phyloP scores from a whole-genome alignment of 2,329 filamentous ascomycete genomes.

The Pseudocercospora cruenta region DNA sequence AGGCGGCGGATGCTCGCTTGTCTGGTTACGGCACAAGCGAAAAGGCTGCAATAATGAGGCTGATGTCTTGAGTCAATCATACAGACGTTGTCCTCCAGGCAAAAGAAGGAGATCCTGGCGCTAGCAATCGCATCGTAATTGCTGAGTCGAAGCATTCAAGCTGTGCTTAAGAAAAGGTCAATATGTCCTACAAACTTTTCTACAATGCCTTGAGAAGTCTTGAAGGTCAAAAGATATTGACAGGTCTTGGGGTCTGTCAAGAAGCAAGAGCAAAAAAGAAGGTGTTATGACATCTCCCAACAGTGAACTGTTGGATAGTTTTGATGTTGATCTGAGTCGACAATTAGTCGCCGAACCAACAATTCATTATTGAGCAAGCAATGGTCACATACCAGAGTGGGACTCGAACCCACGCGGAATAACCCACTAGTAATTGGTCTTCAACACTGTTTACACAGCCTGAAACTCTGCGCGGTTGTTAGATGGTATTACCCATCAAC shows the following conservation, averaged over 20 bases:
- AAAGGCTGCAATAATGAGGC: no score
- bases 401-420: constrained; percentile 36
- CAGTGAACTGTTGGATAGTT: background rate
- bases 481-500: background rate
- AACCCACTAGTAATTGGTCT: constrained; percentile 31
- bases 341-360: background rate
- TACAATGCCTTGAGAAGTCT: background rate
- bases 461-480: constrained; percentile 23
- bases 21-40: no score
- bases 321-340: background rate
- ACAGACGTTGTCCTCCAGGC: background rate
- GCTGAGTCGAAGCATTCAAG: no score
- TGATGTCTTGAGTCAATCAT: no score
- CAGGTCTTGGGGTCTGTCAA: background rate
- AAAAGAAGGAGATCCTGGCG: background rate
- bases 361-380: constrained; percentile 1
- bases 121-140: no score
- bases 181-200: background rate
- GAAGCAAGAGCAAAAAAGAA: background rate
- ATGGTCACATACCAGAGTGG: constrained; percentile 25
- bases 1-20: no score
- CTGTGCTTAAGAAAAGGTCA: no score
- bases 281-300: background rate
- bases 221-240: background rate
- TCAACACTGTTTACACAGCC: constrained; percentile 26